Base-by-base conservation (phyloP, 495 filamentous ascomycete species). In the Physcia stellaris region DNA sequence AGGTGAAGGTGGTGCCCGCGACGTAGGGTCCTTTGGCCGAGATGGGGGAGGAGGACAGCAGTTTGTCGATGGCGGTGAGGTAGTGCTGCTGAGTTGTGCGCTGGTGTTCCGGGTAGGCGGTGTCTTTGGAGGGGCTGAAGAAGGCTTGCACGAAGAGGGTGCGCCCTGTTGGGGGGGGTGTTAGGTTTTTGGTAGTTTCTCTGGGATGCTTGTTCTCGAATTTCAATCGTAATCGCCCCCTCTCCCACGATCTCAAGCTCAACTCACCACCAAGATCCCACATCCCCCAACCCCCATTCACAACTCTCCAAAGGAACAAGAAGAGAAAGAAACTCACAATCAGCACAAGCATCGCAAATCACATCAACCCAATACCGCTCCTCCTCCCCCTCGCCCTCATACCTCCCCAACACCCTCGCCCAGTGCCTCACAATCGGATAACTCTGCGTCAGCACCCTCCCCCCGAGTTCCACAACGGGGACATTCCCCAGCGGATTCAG, bases 321-420 rank as follows among this genome's bases (percentile, higher is more conserved):
- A 2, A 28, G 21, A 30, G 31, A 10, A 0, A 2, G 16, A 4
- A 3, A 27, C 47, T 0, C 37, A 45, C 61, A 64, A 29, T 66
- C 64, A 30, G 53, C 45, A 19, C 58, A 62, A 33, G 66, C 55
- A 47, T 68, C 64, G 12, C 59, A 49, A 2, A 66, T 58, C 4
- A 51, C 52, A 47, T 68, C 63, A 13, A 59, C 56, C 32, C 52
- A 43, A 28, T 62, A 67, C 48, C 58, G 65, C 46, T 64, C 63
- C 6, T 45, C 41, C 26, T 53, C 58, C 3, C 58, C 62, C 23
- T 55, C 39, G 2, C 59, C 61, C 29, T 64, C 60, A 39, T 64
- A 64, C 9, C 26, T 34, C 11, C 55, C 59, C 12, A 66, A 45
- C 13, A 59, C 52, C 6, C 58, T 41, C 7, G 57, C 51, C 32